Evolutionary conservation across 2,329 filamentous ascomycete genomes (phyloP), one percentile per base, ranked within the genome.

Genomic region (Xylariaceae sp.): DNA sequence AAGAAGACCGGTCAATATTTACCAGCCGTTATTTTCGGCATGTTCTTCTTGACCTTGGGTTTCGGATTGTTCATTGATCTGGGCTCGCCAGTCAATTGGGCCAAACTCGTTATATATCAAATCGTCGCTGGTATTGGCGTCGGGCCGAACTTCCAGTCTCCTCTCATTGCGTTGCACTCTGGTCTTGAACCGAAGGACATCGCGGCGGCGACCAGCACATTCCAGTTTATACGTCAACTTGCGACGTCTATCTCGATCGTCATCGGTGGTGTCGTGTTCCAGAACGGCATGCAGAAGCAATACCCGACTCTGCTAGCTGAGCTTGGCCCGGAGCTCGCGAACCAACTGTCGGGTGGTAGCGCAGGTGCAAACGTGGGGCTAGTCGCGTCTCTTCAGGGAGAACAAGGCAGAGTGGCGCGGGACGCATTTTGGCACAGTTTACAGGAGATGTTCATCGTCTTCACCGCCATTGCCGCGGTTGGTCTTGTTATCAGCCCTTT

Each of bases 241-340:
- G 87, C 86, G 8, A 90, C 86, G 0, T 82, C 86, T 2, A 82
- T 87, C 17, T 87, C 86, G 0, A 82, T 92, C 49, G 88, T 91
- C 1, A 79, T 92, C 34, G 90, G 90, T 21, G 86, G 88, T n/a
- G 88, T 91, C 41, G 82, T 93, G 33, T 92, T 93, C 75, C 87
- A 91, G 73, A 92, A 93, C 70, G 76, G 82, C 57, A 90, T 92
- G 86, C 75, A 84, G 62, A 78, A 76, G 43, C 82, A 85, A 64
- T 77, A 80, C 24, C 67, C 74, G 3, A 67, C 69, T 7, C 78
- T 90, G 26, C 72, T 75, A 19, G 65, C 74, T 26, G 72, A 80
- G 3, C 78, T 90, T 0, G 82, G 82, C 0, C 74, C 76, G 0
- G 65, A 79, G 33, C 70, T 77, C 1, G 79, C 79, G 0, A 58